Conservation (phyloP, 2,329 filamentous ascomycete genomes). For the Epichloe gansuensis region DNA sequence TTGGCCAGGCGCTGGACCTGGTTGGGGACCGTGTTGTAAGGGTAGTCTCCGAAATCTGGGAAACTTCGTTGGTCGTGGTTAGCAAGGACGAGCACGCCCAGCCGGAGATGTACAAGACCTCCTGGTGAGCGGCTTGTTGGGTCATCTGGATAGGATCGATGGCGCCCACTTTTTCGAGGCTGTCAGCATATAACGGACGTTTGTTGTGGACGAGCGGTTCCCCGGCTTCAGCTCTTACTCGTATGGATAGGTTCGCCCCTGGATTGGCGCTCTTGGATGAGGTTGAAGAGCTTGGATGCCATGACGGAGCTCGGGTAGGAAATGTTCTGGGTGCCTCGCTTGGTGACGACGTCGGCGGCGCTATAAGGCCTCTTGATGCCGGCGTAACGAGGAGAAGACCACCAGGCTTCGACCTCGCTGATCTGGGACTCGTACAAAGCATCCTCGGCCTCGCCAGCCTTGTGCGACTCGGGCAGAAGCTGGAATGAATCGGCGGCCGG, state of each 20-base stretch:
- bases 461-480: conserved; percentile 64
- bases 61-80: conserved; percentile 93
- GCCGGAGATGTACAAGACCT: conserved; percentile 89
- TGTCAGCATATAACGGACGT: background rate
- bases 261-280: conserved; percentile 65
- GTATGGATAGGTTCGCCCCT: conserved; percentile 87
- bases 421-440: conserved; percentile 74
- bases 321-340: conserved; percentile 78
- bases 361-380: conserved; percentile 89
- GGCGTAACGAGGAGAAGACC: conserved; percentile 70
- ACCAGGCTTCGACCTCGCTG: conserved; percentile 80
- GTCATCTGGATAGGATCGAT: conserved; percentile 99
- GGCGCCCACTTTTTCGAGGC: conserved; percentile 59
- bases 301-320: conserved; percentile 87
- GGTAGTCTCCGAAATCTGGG: conserved; percentile 98
- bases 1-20: conserved; percentile 95
- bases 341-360: conserved; percentile 83
- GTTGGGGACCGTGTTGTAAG: conserved; percentile 97
- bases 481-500: conserved; percentile 68
- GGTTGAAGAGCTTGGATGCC: conserved; percentile 87
- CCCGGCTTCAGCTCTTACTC: conserved; percentile 39
- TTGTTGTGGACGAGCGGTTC: background rate
- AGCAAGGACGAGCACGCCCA: conserved; percentile 95
- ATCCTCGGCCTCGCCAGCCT: conserved; percentile 73
- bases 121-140: conserved; percentile 90